Evolutionary conservation across 148 eudicot genomes (phyloP).

Genomic region (Drosera capensis): DNA sequence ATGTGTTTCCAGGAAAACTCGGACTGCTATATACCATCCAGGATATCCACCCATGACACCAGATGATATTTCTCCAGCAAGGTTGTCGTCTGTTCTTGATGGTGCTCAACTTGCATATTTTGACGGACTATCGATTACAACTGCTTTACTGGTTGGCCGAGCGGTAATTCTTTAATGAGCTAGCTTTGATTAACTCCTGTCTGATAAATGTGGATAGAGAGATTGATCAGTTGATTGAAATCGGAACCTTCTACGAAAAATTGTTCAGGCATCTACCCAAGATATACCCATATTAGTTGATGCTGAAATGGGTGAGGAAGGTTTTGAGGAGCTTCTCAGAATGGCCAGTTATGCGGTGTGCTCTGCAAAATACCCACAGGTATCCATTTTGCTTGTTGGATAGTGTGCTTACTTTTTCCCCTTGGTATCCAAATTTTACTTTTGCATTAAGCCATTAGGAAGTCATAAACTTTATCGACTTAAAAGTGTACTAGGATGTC

Average conservation of each 20-base stretch:
- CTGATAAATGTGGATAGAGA: too few species aligned
- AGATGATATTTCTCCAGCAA: constrained; percentile 35
- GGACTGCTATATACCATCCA: constrained; percentile 80
- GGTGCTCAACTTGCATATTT: constrained; percentile 52
- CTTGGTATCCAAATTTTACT: too few species aligned
- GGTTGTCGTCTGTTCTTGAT: constrained; percentile 48
- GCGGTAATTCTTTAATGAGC: constrained; percentile 33
- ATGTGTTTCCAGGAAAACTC: constrained; percentile 52
- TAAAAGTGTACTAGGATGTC: too few species aligned
- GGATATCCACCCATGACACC: constrained; percentile 83
- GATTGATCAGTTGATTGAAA: constrained; percentile 4
- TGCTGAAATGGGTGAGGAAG: constrained; percentile 76
- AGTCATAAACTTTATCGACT: too few species aligned
- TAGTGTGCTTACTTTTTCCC: neutral
- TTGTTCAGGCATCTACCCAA: constrained; percentile 56
- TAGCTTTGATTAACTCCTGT: neutral
- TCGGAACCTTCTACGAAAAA: neutral
- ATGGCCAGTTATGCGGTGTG: constrained; percentile 62
- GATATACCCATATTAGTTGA: constrained; percentile 73
- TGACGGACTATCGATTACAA: constrained; percentile 56
- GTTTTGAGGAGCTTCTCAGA: constrained; percentile 49
- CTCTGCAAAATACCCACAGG: constrained; percentile 83
- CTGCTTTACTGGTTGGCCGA: constrained; percentile 50
- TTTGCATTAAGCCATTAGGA: too few species aligned
- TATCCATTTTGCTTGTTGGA: constrained; percentile 4